phyloP scores from a whole-genome alignment of 1,284 basidiomycete genomes.

The Heterobasidion irregulare region DNA sequence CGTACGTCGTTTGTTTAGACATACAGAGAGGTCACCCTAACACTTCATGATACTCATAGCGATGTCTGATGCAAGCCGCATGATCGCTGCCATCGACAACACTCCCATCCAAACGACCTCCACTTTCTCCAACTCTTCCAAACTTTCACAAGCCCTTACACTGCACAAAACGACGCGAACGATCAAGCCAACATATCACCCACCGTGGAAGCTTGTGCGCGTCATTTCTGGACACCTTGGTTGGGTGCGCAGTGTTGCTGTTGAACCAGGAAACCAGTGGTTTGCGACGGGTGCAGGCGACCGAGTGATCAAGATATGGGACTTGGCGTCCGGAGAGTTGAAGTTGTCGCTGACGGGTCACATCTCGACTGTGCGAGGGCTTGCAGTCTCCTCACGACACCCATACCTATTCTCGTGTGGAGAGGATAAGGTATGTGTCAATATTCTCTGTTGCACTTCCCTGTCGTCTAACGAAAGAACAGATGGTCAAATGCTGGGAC shows the following conservation, averaged over 20 bases:
- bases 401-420: constrained; percentile 97
- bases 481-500: constrained; percentile 99
- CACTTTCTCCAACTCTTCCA: constrained; percentile 53
- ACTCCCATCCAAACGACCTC: constrained; percentile 55
- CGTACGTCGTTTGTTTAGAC: constrained; percentile 33
- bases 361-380: constrained; percentile 91
- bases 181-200: constrained; percentile 91
- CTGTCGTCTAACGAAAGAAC: constrained; percentile 1
- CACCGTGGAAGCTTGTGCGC: constrained; percentile 92
- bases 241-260: constrained; percentile 95
- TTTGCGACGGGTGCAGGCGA: constrained; percentile 98
- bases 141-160: constrained; percentile 79
- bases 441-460: not conserved
- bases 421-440: constrained; percentile 80
- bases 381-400: constrained; percentile 89
- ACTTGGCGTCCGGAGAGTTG: constrained; percentile 91
- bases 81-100: constrained; percentile 66
- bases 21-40: not conserved
- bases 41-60: constrained; percentile 17
- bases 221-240: constrained; percentile 98
- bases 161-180: constrained; percentile 88
- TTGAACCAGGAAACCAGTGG: constrained; percentile 98
- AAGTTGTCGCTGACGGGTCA: constrained; percentile 96
- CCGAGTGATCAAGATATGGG: constrained; percentile 99
- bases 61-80: constrained; percentile 43